Evolutionary conservation across 164 flowering plant genomes (phyloP).

Genomic region (Dillenia turbinata): DNA sequence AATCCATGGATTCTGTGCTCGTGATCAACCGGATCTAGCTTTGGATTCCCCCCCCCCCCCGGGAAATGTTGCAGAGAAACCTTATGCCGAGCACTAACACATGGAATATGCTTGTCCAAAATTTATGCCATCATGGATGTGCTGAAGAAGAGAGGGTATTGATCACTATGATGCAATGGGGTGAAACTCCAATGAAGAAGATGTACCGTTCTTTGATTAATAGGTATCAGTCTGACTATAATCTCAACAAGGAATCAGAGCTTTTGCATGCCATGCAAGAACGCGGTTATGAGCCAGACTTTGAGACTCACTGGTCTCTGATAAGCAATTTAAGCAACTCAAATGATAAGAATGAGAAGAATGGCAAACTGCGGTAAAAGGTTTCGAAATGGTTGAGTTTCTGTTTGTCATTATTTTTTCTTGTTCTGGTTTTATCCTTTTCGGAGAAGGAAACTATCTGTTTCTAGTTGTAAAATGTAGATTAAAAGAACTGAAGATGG

Average conservation of each 20-base stretch:
- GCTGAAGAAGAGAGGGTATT: slow-evolving; percentile 49
- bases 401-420: no score
- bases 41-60: no score
- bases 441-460: no score
- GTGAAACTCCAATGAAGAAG: slow-evolving; percentile 49
- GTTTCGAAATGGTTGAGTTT: no score
- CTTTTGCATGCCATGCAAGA: slow-evolving; percentile 65
- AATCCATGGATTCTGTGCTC: slow-evolving; percentile 39
- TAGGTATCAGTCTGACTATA: slow-evolving; percentile 39
- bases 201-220: slow-evolving; percentile 52
- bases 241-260: slow-evolving; percentile 55
- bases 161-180: slow-evolving; percentile 37
- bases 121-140: slow-evolving; percentile 36
- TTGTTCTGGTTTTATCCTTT: no score
- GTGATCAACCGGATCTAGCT: slow-evolving; percentile 44
- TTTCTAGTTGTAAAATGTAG: no score
- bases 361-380: slow-evolving; percentile 10
- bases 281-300: slow-evolving; percentile 66
- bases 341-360: slow-evolving; percentile 24
- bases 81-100: slow-evolving; percentile 51
- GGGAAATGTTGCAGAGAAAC: slow-evolving; percentile 69
- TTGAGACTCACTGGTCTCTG: slow-evolving; percentile 85
- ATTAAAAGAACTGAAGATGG: no score
- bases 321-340: slow-evolving; percentile 57
- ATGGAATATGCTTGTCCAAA: slow-evolving; percentile 41